Evolutionary conservation across 441 rosid species (phyloP), one percentile per base, ranked within the genome.

Genomic region (Macaranga tanarius): DNA sequence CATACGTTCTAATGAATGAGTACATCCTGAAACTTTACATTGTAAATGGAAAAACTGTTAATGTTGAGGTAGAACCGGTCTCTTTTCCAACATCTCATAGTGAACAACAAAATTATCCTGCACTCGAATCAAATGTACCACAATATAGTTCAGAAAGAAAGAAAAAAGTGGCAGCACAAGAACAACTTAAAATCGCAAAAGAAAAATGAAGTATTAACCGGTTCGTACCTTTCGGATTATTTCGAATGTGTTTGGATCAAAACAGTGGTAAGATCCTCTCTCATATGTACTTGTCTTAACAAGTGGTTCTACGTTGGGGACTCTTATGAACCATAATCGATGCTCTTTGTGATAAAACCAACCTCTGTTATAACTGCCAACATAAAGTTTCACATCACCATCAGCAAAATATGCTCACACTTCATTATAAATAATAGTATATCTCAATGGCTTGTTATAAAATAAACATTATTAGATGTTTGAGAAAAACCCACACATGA

Each of bases 261-360:
- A 92, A 82, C 94, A 93, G 82, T 87, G 90, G 80, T 90, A 95
- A 44, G 94, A 86, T 65, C 94, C 97, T 83, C 97, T 87, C 88
- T 95, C 98, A 10, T 90, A 89, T 4, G 88, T 72, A 75, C 66
- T 82, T 38, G 97, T 88, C 84, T 92, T 93, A 54, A 91, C 97
- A 5, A 93, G 87, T 31, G 99, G 97, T 82, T 95, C 99, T 48
- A 92, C 82, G 10, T 79, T 83, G 54, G 88, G 81, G 28, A 83
- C 86, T 82, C 96, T 87, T 70, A 84, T 83, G 72, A 90, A 88
- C 99, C 99, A 95, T 22, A 74, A 38, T 65, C 87, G 87, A 60
- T 79, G 90, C 66, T 95, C 97, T 75, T 93, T 95, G 89, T 93
- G 97, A 79, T 91, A 92, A 78, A 93, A 84, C 98, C 98, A 95